phyloP scores from a whole-genome alignment of 208 protist genomes.

The Zelonia costaricensis region DNA sequence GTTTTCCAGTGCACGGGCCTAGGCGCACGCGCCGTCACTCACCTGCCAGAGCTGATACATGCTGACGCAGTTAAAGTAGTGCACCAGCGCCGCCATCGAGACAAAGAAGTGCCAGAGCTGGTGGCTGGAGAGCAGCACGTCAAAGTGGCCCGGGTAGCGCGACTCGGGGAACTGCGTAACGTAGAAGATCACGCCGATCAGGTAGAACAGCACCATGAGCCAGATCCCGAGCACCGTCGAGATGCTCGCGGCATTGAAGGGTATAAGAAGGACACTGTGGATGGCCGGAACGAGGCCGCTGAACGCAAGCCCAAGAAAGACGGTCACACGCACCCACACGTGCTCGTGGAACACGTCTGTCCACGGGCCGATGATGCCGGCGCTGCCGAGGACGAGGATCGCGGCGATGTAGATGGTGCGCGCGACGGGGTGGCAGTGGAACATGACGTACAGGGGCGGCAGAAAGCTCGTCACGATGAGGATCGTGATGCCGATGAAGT shows the following conservation, averaged over 20 bases:
- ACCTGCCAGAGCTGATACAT: slow-evolving; percentile 69
- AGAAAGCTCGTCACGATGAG: slow-evolving; percentile 83
- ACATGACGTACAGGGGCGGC: slow-evolving; percentile 82
- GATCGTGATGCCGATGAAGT: slow-evolving; percentile 86
- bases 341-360: slow-evolving; percentile 57
- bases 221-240: slow-evolving; percentile 47
- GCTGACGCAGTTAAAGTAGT: slow-evolving; percentile 70
- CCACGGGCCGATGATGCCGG: slow-evolving; percentile 71
- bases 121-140: slow-evolving; percentile 67
- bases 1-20: too few species aligned
- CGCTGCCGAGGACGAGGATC: slow-evolving; percentile 61
- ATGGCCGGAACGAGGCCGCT: slow-evolving; percentile 62
- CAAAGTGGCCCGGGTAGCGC: slow-evolving; percentile 70
- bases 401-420: slow-evolving; percentile 63
- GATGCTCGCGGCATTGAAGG: slow-evolving; percentile 20
- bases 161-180: slow-evolving; percentile 73
- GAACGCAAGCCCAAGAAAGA: slow-evolving; percentile 70
- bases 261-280: slow-evolving; percentile 50
- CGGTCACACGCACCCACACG: slow-evolving; percentile 45
- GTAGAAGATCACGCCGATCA: slow-evolving; percentile 73
- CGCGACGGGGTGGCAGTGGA: slow-evolving; percentile 61
- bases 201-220: slow-evolving; percentile 73
- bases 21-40: slow-evolving; percentile 36
- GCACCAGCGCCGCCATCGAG: slow-evolving; percentile 61
- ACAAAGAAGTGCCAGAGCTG: slow-evolving; percentile 87